Evolutionary conservation across 352 stramenopile species (phyloP).

Genomic region (Globisporangium abappressorium): DNA sequence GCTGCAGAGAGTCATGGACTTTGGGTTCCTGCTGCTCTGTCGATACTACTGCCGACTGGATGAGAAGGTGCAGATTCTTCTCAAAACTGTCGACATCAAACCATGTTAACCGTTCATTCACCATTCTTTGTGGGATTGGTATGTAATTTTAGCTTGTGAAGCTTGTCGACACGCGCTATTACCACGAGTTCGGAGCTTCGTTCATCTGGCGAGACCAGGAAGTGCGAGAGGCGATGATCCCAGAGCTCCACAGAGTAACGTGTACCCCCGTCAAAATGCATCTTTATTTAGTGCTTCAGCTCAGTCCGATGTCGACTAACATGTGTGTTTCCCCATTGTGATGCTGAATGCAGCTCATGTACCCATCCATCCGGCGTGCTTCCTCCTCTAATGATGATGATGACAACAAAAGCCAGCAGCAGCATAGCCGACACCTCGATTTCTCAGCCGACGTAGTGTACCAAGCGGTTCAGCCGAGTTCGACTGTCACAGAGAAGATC

Average conservation of each 20-base stretch:
- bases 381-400: neutral
- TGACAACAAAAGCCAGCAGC: neutral
- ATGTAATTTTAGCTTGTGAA: conserved; percentile 30
- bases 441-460: conserved; percentile 49
- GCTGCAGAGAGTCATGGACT: conserved; percentile 53
- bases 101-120: neutral
- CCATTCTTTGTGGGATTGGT: neutral
- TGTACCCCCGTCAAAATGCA: neutral
- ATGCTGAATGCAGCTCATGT: conserved; percentile 9
- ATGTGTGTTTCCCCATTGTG: neutral
- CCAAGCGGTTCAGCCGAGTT: conserved; percentile 24
- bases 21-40: conserved; percentile 62
- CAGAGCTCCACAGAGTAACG: conserved; percentile 37
- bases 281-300: neutral
- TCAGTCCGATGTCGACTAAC: neutral
- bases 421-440: conserved; percentile 22
- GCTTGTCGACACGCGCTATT: conserved; percentile 56
- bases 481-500: conserved; percentile 44
- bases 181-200: conserved; percentile 53
- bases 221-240: conserved; percentile 31
- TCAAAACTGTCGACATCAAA: neutral
- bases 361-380: neutral
- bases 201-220: conserved; percentile 61
- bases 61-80: conserved; percentile 36
- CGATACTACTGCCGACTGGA: conserved; percentile 65